These are phyloP conservation scores for Pholiota adiposa DNA, from an alignment of 1,284 basidiomycete species.

Conservation along the genomic window DNA sequence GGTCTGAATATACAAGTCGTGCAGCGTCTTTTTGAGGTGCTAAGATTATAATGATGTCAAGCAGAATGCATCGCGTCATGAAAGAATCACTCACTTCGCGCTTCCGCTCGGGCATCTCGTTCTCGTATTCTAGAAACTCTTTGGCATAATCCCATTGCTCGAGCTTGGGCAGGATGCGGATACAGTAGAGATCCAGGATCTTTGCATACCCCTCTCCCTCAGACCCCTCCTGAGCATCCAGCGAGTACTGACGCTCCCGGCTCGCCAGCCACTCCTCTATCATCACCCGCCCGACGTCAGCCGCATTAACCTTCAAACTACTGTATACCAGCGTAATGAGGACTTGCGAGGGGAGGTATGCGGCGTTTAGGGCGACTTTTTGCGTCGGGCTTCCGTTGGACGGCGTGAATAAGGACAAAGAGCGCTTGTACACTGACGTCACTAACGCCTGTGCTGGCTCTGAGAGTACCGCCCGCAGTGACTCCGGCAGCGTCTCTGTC, in stretches of 20 bases:
- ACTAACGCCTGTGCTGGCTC: slow-evolving; percentile 65
- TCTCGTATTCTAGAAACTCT: slow-evolving; percentile 74
- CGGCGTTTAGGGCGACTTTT: slow-evolving; percentile 46
- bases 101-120: slow-evolving; percentile 54
- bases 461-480: slow-evolving; percentile 53
- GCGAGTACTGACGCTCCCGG: slow-evolving; percentile 36
- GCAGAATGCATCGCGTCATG: slow-evolving; percentile 6
- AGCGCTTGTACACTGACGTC: slow-evolving; percentile 60
- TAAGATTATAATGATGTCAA: slow-evolving; percentile 28
- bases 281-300: slow-evolving; percentile 62
- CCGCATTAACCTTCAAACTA: slow-evolving; percentile 66
- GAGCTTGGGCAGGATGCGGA: slow-evolving; percentile 71
- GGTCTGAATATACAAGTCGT: slow-evolving; percentile 40
- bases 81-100: slow-evolving; percentile 51
- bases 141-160: slow-evolving; percentile 78
- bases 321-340: slow-evolving; percentile 70
- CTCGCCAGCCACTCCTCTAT: slow-evolving; percentile 78
- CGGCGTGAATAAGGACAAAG: slow-evolving; percentile 69
- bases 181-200: slow-evolving; percentile 72
- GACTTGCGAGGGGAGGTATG: slow-evolving; percentile 68
- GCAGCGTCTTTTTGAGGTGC: slow-evolving; percentile 47
- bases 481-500: slow-evolving; percentile 46
- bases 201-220: slow-evolving; percentile 67
- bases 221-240: slow-evolving; percentile 27
- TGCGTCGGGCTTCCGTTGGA: slow-evolving; percentile 29